Evolutionary conservation across 2,329 filamentous ascomycete genomes (phyloP).

Genomic region (Keithomyces neogunnii): DNA sequence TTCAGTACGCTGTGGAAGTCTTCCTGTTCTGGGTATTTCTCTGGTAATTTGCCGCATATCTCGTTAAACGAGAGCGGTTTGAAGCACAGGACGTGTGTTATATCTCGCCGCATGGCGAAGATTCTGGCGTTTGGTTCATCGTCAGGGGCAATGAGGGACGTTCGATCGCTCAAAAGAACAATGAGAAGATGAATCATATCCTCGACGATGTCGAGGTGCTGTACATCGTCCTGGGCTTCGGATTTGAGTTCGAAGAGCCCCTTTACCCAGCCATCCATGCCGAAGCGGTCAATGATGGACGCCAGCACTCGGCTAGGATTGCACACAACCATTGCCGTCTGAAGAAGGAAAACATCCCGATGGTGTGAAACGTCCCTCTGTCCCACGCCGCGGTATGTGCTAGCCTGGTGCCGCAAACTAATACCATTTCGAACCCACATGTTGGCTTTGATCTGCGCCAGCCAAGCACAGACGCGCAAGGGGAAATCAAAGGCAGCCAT

Average conservation of each 20-base stretch:
- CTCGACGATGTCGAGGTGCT: constrained; percentile 88
- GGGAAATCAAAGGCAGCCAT: constrained; percentile 90
- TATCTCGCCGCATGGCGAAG: constrained; percentile 73
- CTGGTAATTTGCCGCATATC: constrained; percentile 74
- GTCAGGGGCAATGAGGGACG: constrained; percentile 62
- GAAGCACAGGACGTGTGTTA: constrained; percentile 91
- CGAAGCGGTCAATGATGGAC: constrained; percentile 86
- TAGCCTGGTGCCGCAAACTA: constrained; percentile 89
- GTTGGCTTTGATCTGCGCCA: constrained; percentile 94
- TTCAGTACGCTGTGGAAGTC: constrained; percentile 78
- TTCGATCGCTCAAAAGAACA: constrained; percentile 81
- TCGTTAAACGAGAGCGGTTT: constrained; percentile 94
- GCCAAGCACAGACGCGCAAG: constrained; percentile 86
- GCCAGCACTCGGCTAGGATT: constrained; percentile 76
- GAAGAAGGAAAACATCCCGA: constrained; percentile 86
- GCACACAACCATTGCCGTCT: constrained; percentile 82
- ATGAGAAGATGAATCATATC: constrained; percentile 94
- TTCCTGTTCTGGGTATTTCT: constrained; percentile 82
- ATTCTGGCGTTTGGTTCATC: constrained; percentile 58
- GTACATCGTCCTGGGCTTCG: constrained; percentile 71
- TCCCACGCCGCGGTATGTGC: constrained; percentile 81
- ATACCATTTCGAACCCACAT: constrained; percentile 99
- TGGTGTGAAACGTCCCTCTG: constrained; percentile 91
- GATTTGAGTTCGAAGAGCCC: constrained; percentile 68
- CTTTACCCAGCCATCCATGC: constrained; percentile 78